A percentile compares a stretch with the other conserved stretches of the same genome.
These are phyloP conservation scores for Salix koriyanagi DNA, from an alignment of 345 rosid species.

Conservation along the genomic window DNA sequence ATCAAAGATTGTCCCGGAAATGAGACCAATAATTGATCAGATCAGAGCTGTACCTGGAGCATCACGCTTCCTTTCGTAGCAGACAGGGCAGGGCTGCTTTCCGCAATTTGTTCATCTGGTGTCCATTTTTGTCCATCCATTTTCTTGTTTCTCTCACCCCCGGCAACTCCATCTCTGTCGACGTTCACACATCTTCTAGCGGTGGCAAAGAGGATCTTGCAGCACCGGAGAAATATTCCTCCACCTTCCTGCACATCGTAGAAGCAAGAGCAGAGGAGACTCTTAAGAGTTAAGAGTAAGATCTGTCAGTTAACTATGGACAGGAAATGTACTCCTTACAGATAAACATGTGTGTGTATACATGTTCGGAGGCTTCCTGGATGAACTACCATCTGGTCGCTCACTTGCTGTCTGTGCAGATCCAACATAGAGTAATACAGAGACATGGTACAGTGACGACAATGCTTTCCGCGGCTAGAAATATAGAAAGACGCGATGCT, in stretches of 20 bases:
- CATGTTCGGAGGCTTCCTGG: not conserved
- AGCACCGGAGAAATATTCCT: not conserved
- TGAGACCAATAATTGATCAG: too few species aligned
- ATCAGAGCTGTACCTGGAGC: too few species aligned
- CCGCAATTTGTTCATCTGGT: too few species aligned
- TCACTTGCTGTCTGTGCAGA: not conserved
- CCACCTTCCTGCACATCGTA: not conserved
- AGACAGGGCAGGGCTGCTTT: too few species aligned
- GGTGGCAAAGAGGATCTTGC: not conserved
- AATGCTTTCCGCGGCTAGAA: too few species aligned
- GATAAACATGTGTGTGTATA: not conserved
- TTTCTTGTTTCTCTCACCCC: not conserved
- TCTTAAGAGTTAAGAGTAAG: not conserved
- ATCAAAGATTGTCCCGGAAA: too few species aligned
- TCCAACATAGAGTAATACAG: not conserved
- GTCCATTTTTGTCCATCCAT: too few species aligned
- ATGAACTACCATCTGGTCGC: not conserved
- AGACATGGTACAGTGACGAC: too few species aligned
- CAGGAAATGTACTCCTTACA: not conserved
- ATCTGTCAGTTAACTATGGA: not conserved
- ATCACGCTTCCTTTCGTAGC: too few species aligned
- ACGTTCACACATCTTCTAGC: not conserved
- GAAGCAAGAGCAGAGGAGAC: not conserved
- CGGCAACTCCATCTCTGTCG: not conserved
- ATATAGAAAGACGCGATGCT: too few species aligned